Evolutionary conservation across 225 moss, liverwort and hornwort genomes (phyloP).

Genomic region (Rhytidiadelphus loreus): DNA sequence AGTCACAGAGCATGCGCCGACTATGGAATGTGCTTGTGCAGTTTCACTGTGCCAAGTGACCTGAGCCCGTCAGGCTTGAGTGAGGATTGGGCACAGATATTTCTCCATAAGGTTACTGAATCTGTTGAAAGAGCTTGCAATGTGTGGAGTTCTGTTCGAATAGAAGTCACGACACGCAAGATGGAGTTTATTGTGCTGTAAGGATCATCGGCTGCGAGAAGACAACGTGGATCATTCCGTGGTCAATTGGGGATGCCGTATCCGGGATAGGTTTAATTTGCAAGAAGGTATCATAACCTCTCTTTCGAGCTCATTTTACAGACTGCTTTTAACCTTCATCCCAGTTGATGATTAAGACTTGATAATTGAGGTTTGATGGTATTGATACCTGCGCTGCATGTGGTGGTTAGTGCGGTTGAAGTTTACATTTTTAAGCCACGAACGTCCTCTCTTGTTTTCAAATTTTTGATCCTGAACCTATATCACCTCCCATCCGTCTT

Average conservation of each 20-base stretch:
- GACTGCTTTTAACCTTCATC: not conserved
- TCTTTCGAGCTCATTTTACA: not conserved
- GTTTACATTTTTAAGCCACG: not conserved
- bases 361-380: not conserved
- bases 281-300: not conserved
- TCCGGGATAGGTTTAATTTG: not conserved
- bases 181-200: slow-evolving; percentile 37
- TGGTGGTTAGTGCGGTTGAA: not conserved
- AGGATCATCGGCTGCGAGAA: not conserved
- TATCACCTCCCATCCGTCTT: not conserved
- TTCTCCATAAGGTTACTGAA: slow-evolving; percentile 4
- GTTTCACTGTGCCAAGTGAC: slow-evolving; percentile 41
- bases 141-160: slow-evolving; percentile 36
- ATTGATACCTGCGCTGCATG: not conserved
- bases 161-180: slow-evolving; percentile 38
- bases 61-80: slow-evolving; percentile 16
- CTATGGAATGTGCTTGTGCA: slow-evolving; percentile 12
- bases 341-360: not conserved
- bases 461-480: not conserved
- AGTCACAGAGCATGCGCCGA: not conserved
- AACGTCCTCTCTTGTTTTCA: not conserved
- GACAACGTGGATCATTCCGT: not conserved
- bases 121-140: slow-evolving; percentile 21
- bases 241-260: not conserved
- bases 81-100: slow-evolving; percentile 35